Evolutionary conservation across 2,329 filamentous ascomycete species (phyloP), one percentile per base, ranked within the genome.

Genomic region (Beauveria medogensis): DNA sequence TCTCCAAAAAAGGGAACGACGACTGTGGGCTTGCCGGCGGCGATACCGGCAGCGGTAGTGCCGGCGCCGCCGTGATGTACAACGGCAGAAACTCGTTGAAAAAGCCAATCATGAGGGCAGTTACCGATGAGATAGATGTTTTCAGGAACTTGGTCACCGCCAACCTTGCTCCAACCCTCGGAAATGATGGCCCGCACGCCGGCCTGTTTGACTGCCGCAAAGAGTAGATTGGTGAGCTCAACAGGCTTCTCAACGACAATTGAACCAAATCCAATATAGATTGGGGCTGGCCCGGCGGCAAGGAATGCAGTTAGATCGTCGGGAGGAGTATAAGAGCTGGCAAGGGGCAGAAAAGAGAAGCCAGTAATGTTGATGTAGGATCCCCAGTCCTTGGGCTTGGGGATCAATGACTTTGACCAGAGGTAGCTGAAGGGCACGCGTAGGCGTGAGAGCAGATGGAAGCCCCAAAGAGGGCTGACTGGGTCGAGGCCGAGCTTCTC

Each of bases 361-460:
- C 85, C 85, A 6, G 81, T 80, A 18, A 87, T 80, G 55, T 80
- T 78, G 55, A 88, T 84, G 55, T 86, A 77, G 0, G 74, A 68
- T 5, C 75, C 79, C 85, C 85, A 88, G 64, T 88, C 85, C 4
- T 74, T 72, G 0, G 85, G 85, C 65, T 88, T 88, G 0, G 84
- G 81, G n/a, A 88, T 84, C 22, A 88, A 71, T 2, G 83, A 78
- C 3, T 85, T 80, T 0, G 85, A 87, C 87, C 88, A 90, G 65
- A 87, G 85, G 66, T 91, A 91, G 0, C 86, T 89, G 66, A 82
- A 86, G 0, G 88, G 87, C 6, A 90, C 78, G 22, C 77, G 78
- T 24, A 90, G 72, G 22, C 84, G 79, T 20, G 81, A 78, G 2
- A 88, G 73, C 71, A 90, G 82, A 14, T 84, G 83, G 12, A 86